A percentile compares a stretch with the other conserved stretches of the same genome.
Evolutionary conservation across 495 filamentous ascomycete genomes (phyloP).

Genomic region (Letharia lupina): DNA sequence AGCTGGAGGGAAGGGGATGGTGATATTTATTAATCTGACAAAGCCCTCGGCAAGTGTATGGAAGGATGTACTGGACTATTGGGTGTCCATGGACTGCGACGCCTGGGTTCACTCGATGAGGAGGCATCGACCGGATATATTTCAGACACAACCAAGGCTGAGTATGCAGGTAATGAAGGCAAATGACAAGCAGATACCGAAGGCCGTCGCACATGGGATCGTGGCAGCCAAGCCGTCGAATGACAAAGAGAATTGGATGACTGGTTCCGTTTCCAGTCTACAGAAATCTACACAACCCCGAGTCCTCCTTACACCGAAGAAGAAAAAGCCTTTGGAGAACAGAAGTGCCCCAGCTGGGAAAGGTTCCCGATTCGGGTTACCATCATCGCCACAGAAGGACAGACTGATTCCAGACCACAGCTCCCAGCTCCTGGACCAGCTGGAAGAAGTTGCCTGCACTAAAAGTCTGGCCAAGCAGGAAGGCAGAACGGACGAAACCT

Average conservation of each 20-base stretch:
- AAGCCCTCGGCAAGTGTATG: constrained; percentile 59
- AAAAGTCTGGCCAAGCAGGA: not conserved
- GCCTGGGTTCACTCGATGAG: constrained; percentile 57
- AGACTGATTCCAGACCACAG: not conserved
- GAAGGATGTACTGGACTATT: constrained; percentile 60
- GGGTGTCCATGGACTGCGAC: constrained; percentile 64
- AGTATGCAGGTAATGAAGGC: constrained; percentile 1
- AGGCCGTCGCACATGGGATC: not conserved
- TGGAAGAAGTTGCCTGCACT: not conserved
- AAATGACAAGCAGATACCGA: not conserved
- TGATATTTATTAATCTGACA: constrained; percentile 61
- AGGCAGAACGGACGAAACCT: not conserved
- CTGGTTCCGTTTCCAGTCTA: not conserved
- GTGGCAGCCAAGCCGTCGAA: not conserved
- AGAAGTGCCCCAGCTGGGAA: not conserved
- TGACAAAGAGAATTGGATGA: not conserved
- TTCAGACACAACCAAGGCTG: constrained; percentile 21
- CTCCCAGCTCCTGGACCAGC: not conserved
- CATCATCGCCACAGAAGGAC: not conserved
- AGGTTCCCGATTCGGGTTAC: not conserved
- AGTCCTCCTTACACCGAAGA: not conserved
- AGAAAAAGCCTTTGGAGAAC: not conserved
- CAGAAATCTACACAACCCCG: not conserved
- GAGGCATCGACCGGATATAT: constrained; percentile 24
- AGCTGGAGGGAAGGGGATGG: constrained; percentile 39